Base-by-base conservation (phyloP, 2,329 filamentous ascomycete species). In the Fusarium transvaalense region DNA sequence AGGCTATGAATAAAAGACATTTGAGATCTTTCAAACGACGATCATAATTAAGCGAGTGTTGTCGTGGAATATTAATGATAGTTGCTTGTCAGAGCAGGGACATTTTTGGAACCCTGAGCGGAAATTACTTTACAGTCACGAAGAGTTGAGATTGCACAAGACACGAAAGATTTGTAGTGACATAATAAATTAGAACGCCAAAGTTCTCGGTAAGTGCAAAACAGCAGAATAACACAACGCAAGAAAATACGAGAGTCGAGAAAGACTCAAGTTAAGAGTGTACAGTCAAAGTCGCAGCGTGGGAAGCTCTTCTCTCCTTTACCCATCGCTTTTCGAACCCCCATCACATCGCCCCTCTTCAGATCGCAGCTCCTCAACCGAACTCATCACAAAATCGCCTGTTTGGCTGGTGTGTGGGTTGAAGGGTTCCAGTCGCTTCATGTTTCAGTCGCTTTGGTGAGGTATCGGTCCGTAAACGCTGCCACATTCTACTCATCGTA, bases 241-340 rank as follows among this genome's bases (percentile, higher is more conserved):
- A 71, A 69, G 62, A 69, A 69, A 71, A 74, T 60, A 66, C 54
- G 55, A 61, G 65, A 71, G 69, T 47, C 63, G 25, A 41, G 27
- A 42, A 46, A 31, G 60, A 60, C 68, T 50, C 67, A 54, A 74
- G 64, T 56, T 65, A 61, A 64, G 67, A 74, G 71, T 73, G 59
- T 72, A 73, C 71, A 74, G 60, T 71, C 69, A 68, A 66, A 64
- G 61, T 48, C 47, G 48, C 61, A 56, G 58, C 62, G 38, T 61
- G 45, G 47, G 57, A 69, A 65, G 57, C 58, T 25, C 41, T 27
- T 62, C 23, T 50, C 43, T 41, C 32, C 43, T 62, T 43, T 51
- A 15, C 50, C 41, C 63, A 54, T 58, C 52, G 58, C 54, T 65
- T 69, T 73, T 61, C 32, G 43, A 57, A 56, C 59, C 56, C 56